Evolutionary conservation across 345 rosid genomes (phyloP).

Genomic region (Linum lewisii): DNA sequence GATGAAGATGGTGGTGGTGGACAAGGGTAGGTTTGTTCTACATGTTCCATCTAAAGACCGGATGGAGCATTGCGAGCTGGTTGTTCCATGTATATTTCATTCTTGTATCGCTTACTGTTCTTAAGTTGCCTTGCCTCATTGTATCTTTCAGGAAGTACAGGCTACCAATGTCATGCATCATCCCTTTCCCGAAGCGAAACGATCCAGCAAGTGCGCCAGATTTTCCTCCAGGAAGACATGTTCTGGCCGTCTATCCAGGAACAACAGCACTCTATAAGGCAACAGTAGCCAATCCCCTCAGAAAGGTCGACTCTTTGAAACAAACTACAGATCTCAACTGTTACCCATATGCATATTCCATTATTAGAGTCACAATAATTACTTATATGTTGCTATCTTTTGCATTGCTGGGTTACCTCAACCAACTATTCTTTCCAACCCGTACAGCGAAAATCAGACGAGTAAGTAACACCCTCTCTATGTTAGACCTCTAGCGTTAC

Average conservation of each 20-base stretch:
- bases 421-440: slow-evolving; percentile 12
- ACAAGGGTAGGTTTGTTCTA: slow-evolving; percentile 43
- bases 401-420: not conserved
- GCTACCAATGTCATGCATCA: slow-evolving; percentile 59
- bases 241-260: slow-evolving; percentile 99
- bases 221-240: slow-evolving; percentile 56
- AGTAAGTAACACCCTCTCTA: slow-evolving; percentile 48
- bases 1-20: slow-evolving; percentile 74
- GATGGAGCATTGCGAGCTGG: too few relatives aligned
- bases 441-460: slow-evolving; percentile 74
- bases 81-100: not conserved
- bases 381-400: not conserved
- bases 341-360: not conserved
- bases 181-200: slow-evolving; percentile 78
- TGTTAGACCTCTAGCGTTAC: not conserved
- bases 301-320: slow-evolving; percentile 39
- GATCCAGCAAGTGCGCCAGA: slow-evolving; percentile 55
- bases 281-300: slow-evolving; percentile 64
- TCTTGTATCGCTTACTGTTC: not conserved
- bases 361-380: not conserved
- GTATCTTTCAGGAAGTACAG: slow-evolving; percentile 61
- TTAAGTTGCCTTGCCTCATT: slow-evolving; percentile 9
- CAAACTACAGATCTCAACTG: too few relatives aligned
- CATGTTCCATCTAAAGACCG: not conserved
- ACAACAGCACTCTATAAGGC: slow-evolving; percentile 95